phyloP scores from a whole-genome alignment of 2,329 filamentous ascomycete species.

The Aspergillus sp. region DNA sequence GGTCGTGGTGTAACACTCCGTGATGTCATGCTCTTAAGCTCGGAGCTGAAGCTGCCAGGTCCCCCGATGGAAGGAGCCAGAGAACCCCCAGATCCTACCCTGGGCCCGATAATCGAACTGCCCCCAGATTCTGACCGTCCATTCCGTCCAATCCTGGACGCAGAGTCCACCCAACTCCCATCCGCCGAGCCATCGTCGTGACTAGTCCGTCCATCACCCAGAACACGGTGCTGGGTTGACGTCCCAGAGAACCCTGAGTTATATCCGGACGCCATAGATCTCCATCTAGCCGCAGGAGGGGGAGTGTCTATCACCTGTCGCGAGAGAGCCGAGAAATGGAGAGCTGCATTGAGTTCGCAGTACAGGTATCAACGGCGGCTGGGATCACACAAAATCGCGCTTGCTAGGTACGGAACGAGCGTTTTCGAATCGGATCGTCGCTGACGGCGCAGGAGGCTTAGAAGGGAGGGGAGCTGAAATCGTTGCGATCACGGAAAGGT shows the following conservation, averaged over 20 bases:
- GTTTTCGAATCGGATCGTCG: not conserved
- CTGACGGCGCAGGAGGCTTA: too few relatives aligned
- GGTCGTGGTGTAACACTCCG: conserved; percentile 58
- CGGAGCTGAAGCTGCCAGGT: conserved; percentile 82
- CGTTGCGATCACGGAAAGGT: too few relatives aligned
- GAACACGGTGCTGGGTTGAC: conserved; percentile 36
- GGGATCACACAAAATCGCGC: not conserved
- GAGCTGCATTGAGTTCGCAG: conserved; percentile 26
- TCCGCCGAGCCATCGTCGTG: conserved; percentile 34
- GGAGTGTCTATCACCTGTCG: conserved; percentile 32
- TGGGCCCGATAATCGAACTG: conserved; percentile 60
- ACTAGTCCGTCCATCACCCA: conserved; percentile 34
- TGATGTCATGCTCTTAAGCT: conserved; percentile 66
- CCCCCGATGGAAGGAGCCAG: conserved; percentile 66
- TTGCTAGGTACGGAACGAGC: not conserved
- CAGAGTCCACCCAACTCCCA: conserved; percentile 34
- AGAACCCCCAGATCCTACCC: conserved; percentile 52
- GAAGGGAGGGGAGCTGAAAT: too few relatives aligned
- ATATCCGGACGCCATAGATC: conserved; percentile 42
- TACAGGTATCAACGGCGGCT: conserved; percentile 1
- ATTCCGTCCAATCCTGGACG: conserved; percentile 28
- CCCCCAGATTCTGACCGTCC: conserved; percentile 53
- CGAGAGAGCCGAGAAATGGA: conserved; percentile 17
- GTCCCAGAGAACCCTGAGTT: conserved; percentile 38
- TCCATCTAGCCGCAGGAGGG: conserved; percentile 35